These are phyloP conservation scores for Zymoseptoria ardabiliae DNA, from an alignment of 2,329 filamentous ascomycete species.

Conservation along the genomic window DNA sequence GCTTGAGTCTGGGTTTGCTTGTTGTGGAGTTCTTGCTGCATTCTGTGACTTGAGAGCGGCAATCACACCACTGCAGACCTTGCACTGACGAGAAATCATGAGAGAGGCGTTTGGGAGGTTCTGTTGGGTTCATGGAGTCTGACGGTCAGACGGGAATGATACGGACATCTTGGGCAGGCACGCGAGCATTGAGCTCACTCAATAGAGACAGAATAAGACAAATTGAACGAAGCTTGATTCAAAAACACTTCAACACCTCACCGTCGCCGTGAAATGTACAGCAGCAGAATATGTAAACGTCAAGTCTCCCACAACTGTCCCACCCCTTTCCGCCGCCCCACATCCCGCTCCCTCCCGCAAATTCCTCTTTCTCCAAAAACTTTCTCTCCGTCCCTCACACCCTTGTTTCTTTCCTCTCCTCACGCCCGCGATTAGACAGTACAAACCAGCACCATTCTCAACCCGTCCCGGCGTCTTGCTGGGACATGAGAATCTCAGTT, in stretches of 20 bases:
- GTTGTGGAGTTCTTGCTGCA: too few species aligned
- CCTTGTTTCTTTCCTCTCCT: neutral
- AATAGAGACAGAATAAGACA: neutral
- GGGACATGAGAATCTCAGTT: slow-evolving; percentile 4
- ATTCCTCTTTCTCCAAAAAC: neutral
- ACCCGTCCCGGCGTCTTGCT: slow-evolving; percentile 4
- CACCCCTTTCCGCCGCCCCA: neutral
- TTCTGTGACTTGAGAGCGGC: too few species aligned
- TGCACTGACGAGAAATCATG: too few species aligned
- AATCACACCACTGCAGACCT: too few species aligned
- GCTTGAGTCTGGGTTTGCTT: too few species aligned
- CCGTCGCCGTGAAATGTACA: neutral
- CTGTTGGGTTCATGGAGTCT: neutral
- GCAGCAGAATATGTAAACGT: neutral
- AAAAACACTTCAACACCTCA: neutral
- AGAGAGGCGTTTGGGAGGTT: neutral
- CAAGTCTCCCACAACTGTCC: too few species aligned
- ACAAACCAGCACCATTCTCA: slow-evolving; percentile 8
- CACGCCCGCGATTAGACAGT: slow-evolving; percentile 9
- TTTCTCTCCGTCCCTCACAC: neutral
- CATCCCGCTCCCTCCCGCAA: neutral
- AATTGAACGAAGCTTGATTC: neutral
- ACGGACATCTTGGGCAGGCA: too few species aligned
- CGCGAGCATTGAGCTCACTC: neutral
- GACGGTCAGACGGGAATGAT: neutral